These are phyloP conservation scores for Ceratobasidium sp. DNA, from an alignment of 1,284 basidiomycete species.

Conservation along the genomic window DNA sequence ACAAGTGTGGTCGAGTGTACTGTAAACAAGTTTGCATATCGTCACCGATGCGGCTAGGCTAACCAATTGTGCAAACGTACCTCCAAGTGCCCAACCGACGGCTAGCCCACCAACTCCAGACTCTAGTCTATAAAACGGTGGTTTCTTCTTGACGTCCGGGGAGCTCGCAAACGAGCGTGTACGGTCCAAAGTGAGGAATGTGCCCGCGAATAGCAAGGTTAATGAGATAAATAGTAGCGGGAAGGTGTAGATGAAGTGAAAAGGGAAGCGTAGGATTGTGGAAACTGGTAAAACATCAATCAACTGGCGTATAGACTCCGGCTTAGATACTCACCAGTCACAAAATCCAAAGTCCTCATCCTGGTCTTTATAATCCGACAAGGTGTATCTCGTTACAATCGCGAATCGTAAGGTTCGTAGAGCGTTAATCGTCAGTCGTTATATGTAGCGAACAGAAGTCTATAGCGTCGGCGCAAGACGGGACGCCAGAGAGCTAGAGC, in stretches of 20 bases:
- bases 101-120: conserved; percentile 73
- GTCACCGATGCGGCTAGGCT: conserved; percentile 30
- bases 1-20: conserved; percentile 73
- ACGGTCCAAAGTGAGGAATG: conserved; percentile 75
- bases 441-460: neutral
- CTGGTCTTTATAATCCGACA: neutral
- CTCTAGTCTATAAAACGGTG: conserved; percentile 61
- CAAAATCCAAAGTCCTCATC: conserved; percentile 28
- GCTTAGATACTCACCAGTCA: conserved; percentile 10
- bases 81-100: conserved; percentile 69
- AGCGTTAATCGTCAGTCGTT: conserved; percentile 19
- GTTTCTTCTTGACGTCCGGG: conserved; percentile 57
- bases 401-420: conserved; percentile 29
- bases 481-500: neutral
- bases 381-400: neutral
- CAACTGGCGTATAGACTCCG: neutral
- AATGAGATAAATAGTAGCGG: conserved; percentile 67
- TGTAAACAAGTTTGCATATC: conserved; percentile 51
- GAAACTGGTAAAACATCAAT: conserved; percentile 27
- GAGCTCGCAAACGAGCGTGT: conserved; percentile 67
- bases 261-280: conserved; percentile 53
- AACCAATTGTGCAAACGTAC: conserved; percentile 57
- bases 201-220: conserved; percentile 69
- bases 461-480: neutral
- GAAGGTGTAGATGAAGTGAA: conserved; percentile 67